phyloP scores from a whole-genome alignment of 2,329 filamentous ascomycete genomes.

The Alternaria sp. region DNA sequence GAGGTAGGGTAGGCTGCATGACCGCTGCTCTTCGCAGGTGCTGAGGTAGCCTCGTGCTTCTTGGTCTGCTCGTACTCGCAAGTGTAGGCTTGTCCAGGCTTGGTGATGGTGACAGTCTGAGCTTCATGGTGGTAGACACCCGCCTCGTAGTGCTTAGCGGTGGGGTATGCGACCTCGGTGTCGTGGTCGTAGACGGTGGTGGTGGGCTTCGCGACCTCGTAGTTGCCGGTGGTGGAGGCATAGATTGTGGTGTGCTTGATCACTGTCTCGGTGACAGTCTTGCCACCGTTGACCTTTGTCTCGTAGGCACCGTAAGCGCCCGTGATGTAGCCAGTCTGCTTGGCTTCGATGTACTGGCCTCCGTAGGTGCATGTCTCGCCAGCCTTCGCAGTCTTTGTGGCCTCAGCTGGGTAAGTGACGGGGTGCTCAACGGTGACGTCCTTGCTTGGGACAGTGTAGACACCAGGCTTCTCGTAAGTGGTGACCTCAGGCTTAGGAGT shows the following conservation, averaged over 20 bases:
- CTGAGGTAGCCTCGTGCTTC: conserved; percentile 17
- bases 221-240: conserved; percentile 30
- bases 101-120: conserved; percentile 44
- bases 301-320: conserved; percentile 32
- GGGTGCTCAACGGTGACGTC: conserved; percentile 30
- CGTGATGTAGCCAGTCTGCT: conserved; percentile 33
- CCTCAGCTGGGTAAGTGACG: conserved; percentile 28
- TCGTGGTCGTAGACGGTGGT: conserved; percentile 34
- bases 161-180: conserved; percentile 35
- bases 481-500: conserved; percentile 33
- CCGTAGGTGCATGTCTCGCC: conserved; percentile 36
- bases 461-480: conserved; percentile 37
- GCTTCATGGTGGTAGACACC: conserved; percentile 37
- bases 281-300: conserved; percentile 18
- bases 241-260: conserved; percentile 32
- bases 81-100: conserved; percentile 34
- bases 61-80: conserved; percentile 35
- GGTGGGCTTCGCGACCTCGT: conserved; percentile 44
- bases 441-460: conserved; percentile 38
- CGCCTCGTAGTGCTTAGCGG: conserved; percentile 27
- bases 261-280: conserved; percentile 30
- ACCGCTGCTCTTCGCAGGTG: conserved; percentile 9
- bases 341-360: conserved; percentile 27
- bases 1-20: conserved; percentile 8
- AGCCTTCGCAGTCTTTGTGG: conserved; percentile 28